A percentile compares a stretch with the other conserved stretches of the same genome.
phyloP scores from a whole-genome alignment of 306 rosid species.

The Quercus variabilis region DNA sequence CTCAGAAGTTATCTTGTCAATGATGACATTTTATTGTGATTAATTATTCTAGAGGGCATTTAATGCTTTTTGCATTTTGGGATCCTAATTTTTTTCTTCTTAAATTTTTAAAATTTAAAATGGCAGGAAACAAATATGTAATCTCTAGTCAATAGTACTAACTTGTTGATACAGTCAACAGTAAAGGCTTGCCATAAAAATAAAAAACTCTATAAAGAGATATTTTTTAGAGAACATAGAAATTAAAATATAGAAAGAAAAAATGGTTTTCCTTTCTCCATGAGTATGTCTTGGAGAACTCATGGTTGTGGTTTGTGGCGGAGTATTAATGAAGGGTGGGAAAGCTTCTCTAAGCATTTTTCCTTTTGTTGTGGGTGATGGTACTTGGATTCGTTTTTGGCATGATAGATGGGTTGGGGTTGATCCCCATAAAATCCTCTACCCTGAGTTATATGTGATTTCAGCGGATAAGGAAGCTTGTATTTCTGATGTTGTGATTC shows the following conservation, averaged over 20 bases:
- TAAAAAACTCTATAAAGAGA: background rate
- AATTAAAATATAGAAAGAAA: background rate
- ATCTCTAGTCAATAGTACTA: background rate
- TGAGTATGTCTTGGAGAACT: too few relatives aligned
- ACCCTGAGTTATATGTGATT: too few relatives aligned
- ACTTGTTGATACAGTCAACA: background rate
- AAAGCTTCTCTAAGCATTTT: too few relatives aligned
- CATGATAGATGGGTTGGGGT: too few relatives aligned
- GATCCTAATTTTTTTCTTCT: background rate
- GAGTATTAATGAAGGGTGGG: too few relatives aligned
- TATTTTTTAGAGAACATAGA: background rate
- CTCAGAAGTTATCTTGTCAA: background rate
- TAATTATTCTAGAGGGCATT: background rate
- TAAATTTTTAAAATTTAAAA: background rate
- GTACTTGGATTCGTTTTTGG: too few relatives aligned
- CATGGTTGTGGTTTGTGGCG: too few relatives aligned
- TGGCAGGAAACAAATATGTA: background rate
- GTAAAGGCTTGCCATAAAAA: background rate
- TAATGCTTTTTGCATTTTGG: background rate
- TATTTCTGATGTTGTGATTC: too few relatives aligned
- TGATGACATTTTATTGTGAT: background rate
- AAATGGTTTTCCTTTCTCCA: background rate
- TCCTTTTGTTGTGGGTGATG: too few relatives aligned
- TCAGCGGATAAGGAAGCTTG: too few relatives aligned
- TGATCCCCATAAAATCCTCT: too few relatives aligned